Base-by-base conservation (phyloP, 2,329 filamentous ascomycete genomes). In the Dryadomyces quercivorus region DNA sequence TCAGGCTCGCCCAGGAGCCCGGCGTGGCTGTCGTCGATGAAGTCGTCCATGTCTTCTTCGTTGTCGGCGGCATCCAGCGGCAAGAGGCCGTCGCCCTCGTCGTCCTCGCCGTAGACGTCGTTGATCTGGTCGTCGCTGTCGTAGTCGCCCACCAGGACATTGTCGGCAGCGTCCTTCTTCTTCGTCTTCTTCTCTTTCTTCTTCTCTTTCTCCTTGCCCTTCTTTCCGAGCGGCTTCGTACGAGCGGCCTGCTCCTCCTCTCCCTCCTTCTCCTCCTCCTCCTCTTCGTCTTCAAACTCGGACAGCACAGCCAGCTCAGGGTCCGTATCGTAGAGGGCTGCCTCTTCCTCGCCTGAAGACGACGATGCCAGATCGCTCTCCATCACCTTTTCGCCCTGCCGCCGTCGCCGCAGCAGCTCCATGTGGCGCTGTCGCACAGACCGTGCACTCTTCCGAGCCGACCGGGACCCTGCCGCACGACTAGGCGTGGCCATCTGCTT, bases 1-100 rank as follows among this genome's bases (percentile, higher is more conserved):
- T 58, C 59, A 1, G 59, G 59, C 13, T 55, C 56, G 2, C 59
- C 59, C 6, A 60, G 43, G 12, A 59, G 34, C 16, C 50, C 55
- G 1, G 40, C 48, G 20, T 48, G 42, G 52, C 54, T 59, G 48
- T 85, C 71, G 5, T 87, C 72, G 20, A 91, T 75, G 58, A 89
- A 89, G 57, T 80, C 79, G 2, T 80, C 76, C 34, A 70, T 59
- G 44, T 70, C 66, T 3, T 57, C 57, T 20, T 56, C 53, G 15
- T 44, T 47, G 7, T 56, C 46, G 12, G 21, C 52, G 7, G 43
- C 55, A 36, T 56, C 55, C 50, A 47, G 18, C 54, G 6, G 18
- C 12, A 38, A 43, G 13, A 12, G 12, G 18, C n/a, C 3, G 2
- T 12, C 16, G 47, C 49, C 10, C 2, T n/a, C 13, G 46, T 48